phyloP scores from a whole-genome alignment of 2,329 filamentous ascomycete genomes.

The Lanzia echinophila region DNA sequence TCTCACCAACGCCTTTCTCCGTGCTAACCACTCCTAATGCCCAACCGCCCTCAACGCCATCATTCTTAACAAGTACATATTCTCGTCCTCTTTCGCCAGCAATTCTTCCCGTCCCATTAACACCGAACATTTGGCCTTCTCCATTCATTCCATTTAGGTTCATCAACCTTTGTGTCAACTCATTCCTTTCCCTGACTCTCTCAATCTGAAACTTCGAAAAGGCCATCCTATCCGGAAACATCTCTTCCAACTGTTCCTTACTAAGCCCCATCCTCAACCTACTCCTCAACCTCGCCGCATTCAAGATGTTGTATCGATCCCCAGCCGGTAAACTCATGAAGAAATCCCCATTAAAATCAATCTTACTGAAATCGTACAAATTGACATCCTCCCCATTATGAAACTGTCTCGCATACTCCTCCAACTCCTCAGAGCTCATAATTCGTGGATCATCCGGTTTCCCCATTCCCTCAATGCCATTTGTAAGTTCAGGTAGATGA shows the following conservation, averaged over 20 bases:
- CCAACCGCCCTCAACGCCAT: constrained; percentile 92
- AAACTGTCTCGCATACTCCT: constrained; percentile 90
- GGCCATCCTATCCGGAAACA: constrained; percentile 97
- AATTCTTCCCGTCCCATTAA: constrained; percentile 53
- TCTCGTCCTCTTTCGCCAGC: constrained; percentile 84
- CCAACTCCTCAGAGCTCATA: constrained; percentile 91
- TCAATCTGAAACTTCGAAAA: constrained; percentile 97
- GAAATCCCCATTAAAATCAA: constrained; percentile 94
- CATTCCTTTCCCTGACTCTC: constrained; percentile 83
- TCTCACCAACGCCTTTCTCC: constrained; percentile 70
- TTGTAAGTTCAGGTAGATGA: constrained; percentile 80
- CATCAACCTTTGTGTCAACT: constrained; percentile 92
- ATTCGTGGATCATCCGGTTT: constrained; percentile 87
- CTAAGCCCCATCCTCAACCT: constrained; percentile 91
- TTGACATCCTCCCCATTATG: constrained; percentile 86
- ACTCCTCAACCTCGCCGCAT: constrained; percentile 82
- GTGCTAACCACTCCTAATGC: constrained; percentile 87
- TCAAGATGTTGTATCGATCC: constrained; percentile 95
- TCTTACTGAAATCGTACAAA: constrained; percentile 95
- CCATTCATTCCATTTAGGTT: constrained; percentile 84
- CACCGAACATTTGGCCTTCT: constrained; percentile 61
- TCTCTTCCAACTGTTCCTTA: constrained; percentile 89
- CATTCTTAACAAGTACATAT: constrained; percentile 94
- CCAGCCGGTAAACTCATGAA: constrained; percentile 84
- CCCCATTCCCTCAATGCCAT: constrained; percentile 77